Evolutionary conservation across 2,329 filamentous ascomycete species (phyloP).

Genomic region (Karstenula rhodostoma): DNA sequence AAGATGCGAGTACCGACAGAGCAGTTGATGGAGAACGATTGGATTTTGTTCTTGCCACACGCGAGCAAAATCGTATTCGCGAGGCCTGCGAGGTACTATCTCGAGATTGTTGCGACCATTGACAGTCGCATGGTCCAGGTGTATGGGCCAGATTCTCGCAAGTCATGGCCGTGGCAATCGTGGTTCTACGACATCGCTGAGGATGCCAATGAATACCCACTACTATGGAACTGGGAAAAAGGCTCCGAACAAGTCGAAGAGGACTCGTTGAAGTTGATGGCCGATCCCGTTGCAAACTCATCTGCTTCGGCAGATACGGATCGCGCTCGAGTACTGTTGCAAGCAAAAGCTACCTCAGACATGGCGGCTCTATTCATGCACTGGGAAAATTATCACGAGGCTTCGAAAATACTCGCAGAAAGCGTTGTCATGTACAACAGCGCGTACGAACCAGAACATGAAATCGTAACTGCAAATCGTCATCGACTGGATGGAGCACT

Average conservation of each 20-base stretch:
- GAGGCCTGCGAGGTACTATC: background rate
- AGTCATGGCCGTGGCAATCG: background rate
- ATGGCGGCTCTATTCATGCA: background rate
- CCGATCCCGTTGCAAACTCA: too few species aligned
- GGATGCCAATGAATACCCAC: background rate
- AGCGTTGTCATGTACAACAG: background rate
- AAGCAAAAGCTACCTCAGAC: background rate
- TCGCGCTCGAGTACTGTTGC: background rate
- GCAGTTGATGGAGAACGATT: background rate
- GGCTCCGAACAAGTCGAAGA: background rate
- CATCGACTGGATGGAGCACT: background rate
- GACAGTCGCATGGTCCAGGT: background rate
- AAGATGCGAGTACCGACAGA: background rate
- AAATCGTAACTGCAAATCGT: background rate
- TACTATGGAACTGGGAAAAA: constrained; percentile 10
- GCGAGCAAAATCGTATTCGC: background rate
- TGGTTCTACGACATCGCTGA: background rate
- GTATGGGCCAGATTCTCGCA: background rate
- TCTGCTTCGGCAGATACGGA: too few species aligned
- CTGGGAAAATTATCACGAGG: background rate
- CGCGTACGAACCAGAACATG: background rate
- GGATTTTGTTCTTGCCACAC: background rate
- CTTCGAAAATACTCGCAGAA: background rate
- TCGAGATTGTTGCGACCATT: background rate
- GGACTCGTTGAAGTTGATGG: background rate